phyloP scores from a whole-genome alignment of 129 eudicot species.

The Flaveria ramosissima region DNA sequence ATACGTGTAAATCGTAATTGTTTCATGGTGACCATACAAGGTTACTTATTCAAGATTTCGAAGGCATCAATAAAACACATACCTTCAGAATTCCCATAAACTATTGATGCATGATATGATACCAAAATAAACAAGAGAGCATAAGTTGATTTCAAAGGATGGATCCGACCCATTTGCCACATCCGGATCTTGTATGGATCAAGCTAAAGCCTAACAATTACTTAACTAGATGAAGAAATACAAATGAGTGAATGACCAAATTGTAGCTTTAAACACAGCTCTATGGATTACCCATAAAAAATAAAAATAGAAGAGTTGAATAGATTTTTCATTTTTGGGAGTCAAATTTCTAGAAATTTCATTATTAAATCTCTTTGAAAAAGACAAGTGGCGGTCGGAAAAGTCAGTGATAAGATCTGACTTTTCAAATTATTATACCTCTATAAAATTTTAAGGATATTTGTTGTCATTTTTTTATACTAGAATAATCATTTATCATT shows the following conservation, averaged over 20 bases:
- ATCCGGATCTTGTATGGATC: conserved; percentile 18
- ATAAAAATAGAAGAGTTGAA: neutral
- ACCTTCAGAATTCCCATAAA: conserved; percentile 60
- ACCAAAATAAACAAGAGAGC: conserved; percentile 41
- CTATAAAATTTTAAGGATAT: too few species aligned
- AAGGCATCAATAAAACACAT: conserved; percentile 4
- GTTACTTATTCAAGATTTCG: neutral
- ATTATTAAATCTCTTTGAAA: neutral
- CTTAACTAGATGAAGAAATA: neutral
- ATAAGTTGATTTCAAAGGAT: conserved; percentile 27
- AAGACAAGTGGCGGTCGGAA: neutral
- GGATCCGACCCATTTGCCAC: conserved; percentile 45
- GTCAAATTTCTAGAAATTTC: neutral
- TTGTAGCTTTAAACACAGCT: neutral
- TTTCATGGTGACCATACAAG: too few species aligned
- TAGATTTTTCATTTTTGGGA: neutral
- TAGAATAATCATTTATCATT: too few species aligned
- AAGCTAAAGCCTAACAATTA: neutral
- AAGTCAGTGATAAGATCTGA: too few species aligned
- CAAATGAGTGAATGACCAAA: neutral
- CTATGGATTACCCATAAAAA: neutral
- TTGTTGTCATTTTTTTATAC: too few species aligned
- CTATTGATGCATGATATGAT: conserved; percentile 27
- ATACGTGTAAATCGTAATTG: too few species aligned
- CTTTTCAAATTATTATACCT: too few species aligned